Evolutionary conservation across 345 rosid genomes (phyloP).

Genomic region (Populus pruinosa): DNA sequence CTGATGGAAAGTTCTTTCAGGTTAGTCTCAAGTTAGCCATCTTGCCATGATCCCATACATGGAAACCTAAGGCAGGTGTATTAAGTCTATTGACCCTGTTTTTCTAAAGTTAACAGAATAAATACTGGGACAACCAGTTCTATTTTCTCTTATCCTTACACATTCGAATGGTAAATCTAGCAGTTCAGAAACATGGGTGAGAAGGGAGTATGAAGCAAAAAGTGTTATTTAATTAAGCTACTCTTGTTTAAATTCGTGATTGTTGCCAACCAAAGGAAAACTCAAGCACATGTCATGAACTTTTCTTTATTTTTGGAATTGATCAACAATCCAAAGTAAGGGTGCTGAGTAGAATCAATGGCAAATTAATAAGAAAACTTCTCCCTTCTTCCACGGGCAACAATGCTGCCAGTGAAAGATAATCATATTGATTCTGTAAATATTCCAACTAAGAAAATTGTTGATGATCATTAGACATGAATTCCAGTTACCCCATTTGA

Average conservation of each 20-base stretch:
- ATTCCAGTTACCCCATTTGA: slow-evolving; percentile 1
- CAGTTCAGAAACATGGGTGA: not conserved
- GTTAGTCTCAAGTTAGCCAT: not conserved
- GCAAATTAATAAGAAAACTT: not conserved
- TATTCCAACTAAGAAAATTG: not conserved
- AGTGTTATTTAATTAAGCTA: not conserved
- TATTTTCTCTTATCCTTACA: not conserved
- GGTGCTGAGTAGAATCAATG: not conserved
- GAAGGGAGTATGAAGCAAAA: not conserved
- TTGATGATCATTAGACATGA: not conserved
- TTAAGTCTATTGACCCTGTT: not conserved
- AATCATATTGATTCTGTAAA: not conserved
- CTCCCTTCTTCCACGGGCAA: not conserved
- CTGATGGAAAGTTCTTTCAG: not conserved
- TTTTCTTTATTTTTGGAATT: not conserved
- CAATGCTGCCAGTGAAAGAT: slow-evolving; percentile 1
- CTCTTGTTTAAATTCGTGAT: not conserved
- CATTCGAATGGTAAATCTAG: not conserved
- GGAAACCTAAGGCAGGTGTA: not conserved
- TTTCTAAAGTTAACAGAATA: not conserved
- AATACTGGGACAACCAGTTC: not conserved
- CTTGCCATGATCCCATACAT: not conserved
- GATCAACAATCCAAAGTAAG: not conserved
- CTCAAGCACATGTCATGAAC: not conserved
- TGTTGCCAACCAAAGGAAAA: not conserved